Evolutionary conservation across 179 eudicot species (phyloP).

Genomic region (Heliamphora ciliata): DNA sequence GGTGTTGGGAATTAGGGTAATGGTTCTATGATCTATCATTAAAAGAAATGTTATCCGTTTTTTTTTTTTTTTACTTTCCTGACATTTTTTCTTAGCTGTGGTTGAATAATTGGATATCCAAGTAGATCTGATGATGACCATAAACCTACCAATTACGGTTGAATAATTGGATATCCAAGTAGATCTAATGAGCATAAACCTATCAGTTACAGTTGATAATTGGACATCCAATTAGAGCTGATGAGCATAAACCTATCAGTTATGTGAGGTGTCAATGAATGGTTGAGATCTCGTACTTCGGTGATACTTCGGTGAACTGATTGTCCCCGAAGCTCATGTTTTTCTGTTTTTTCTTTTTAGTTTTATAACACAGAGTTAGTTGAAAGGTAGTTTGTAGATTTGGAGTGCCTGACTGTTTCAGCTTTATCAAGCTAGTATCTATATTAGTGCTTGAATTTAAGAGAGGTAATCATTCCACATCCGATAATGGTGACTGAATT

Average conservation of each 20-base stretch:
- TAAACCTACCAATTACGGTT: neutral
- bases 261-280: neutral
- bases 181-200: neutral
- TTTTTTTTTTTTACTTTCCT: neutral
- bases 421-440: neutral
- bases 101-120: neutral
- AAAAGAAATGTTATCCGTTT: neutral
- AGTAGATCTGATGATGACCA: neutral
- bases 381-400: neutral
- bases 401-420: neutral
- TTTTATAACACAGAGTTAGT: neutral
- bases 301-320: neutral
- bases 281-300: neutral
- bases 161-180: neutral
- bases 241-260: neutral
- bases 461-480: neutral
- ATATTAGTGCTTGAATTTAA: neutral
- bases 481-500: neutral
- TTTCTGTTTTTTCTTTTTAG: neutral
- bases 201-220: neutral
- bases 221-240: neutral
- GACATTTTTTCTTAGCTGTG: neutral
- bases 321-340: neutral
- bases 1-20: constrained; percentile 59
- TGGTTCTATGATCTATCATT: constrained; percentile 7